Conservation (phyloP, 441 rosid genomes). For the Corymbia calophylla region DNA sequence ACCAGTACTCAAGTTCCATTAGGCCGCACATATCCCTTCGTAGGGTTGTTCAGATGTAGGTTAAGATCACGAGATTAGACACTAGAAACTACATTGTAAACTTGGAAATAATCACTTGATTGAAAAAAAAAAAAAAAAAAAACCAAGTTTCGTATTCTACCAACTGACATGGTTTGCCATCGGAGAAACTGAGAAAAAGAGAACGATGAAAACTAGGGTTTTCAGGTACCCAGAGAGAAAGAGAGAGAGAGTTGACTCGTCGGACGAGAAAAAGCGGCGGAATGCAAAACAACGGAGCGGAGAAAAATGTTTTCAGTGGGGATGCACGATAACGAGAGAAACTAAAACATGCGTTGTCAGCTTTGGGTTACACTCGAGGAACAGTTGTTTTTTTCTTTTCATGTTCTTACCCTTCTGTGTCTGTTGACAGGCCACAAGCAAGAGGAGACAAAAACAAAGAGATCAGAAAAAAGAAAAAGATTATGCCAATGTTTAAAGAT, state of each 20-base stretch:
- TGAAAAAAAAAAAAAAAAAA: not conserved
- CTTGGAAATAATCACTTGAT: not conserved
- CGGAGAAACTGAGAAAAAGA: not conserved
- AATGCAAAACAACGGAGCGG: not conserved
- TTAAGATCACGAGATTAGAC: not conserved
- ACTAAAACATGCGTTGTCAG: not conserved
- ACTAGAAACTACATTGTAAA: not conserved
- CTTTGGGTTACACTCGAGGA: not conserved
- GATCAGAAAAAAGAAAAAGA: not conserved
- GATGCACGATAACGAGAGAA: not conserved
- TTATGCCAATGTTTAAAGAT: not conserved
- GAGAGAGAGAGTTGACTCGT: not conserved
- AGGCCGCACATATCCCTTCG: not conserved
- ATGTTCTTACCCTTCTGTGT: not conserved
- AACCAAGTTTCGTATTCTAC: not conserved
- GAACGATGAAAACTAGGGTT: not conserved
- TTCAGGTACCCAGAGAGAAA: not conserved
- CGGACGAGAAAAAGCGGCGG: not conserved
- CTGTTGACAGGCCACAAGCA: not conserved
- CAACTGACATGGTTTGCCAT: not conserved
- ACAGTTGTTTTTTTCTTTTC: not conserved
- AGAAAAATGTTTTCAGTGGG: not conserved
- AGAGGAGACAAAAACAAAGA: not conserved
- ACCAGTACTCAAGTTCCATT: not conserved
- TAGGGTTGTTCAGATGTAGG: not conserved